Base-by-base conservation (phyloP, 2,329 filamentous ascomycete genomes). In the Pseudonectria buxi region DNA sequence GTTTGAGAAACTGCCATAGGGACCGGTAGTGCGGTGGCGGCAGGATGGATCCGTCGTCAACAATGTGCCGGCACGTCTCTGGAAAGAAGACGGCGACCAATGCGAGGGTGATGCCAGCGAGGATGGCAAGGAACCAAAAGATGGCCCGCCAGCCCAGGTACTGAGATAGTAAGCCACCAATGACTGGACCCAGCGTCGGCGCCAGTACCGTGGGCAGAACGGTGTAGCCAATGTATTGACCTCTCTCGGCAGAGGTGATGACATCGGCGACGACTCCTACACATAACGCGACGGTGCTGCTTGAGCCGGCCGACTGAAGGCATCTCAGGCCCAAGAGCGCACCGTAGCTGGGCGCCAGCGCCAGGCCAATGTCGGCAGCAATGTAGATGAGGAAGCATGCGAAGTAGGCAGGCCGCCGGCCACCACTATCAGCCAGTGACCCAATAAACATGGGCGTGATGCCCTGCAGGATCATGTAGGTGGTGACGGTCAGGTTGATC, bases 251-350 rank as follows among this genome's bases (percentile, higher is more conserved):
- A 2, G 72, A 71, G 0, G 77, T 81, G 10, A 74, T 65, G 6
- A 82, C 63, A 50, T 86, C 82, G 1, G 75, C 75, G 2, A 85
- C 69, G 1, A 84, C 71, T 0, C 72, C 80, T 18, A 57, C 59
- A 18, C 61, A 63, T 3, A 86, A 61, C 0, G 79, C 71, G 4
- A 83, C 64, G 0, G 77, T 81, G 2, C 72, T 72, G 36, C 70
- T 74, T 27, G 69, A 76, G 0, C 78, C 76, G 1, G 71, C 67
- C 5, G 69, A 74, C 47, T 81, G 77, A 3, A 80, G 49, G 46
- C 68, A 71, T 4, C 77, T 62, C 4, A 80, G 55, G 2, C 72
- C 61, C 5, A 81, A 46, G 3, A 81, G 56, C 0, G 71, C 62
- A 0, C 59, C 56, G 40, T 72, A 76, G 42, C 51, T 68, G 4